phyloP scores from a whole-genome alignment of 2,329 filamentous ascomycete genomes.

The Colletotrichum sp. region DNA sequence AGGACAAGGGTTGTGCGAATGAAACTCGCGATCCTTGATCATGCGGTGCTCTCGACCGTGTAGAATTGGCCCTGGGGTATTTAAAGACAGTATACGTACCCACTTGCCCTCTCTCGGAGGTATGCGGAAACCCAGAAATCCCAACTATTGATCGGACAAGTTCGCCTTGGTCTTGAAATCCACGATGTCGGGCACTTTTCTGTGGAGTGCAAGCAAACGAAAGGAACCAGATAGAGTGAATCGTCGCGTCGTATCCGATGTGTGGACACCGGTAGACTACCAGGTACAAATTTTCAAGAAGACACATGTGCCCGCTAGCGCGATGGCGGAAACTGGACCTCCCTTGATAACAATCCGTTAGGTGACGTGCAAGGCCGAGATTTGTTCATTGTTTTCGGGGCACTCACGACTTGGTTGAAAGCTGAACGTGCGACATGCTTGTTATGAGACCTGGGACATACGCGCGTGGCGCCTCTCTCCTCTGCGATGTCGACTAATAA shows the following conservation, averaged over 20 bases:
- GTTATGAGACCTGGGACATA: background rate
- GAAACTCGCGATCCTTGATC: too few relatives aligned
- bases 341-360: background rate
- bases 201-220: background rate
- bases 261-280: background rate
- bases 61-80: too few relatives aligned
- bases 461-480: background rate
- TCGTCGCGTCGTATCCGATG: background rate
- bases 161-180: background rate
- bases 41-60: too few relatives aligned
- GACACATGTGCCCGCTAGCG: background rate
- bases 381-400: background rate
- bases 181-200: background rate
- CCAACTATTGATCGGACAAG: background rate
- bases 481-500: background rate
- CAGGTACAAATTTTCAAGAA: background rate
- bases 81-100: background rate
- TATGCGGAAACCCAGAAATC: background rate
- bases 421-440: background rate
- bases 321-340: background rate
- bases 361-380: background rate
- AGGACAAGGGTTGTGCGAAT: too few relatives aligned
- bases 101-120: background rate
- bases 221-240: background rate
- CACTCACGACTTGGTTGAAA: background rate